phyloP scores from a whole-genome alignment of 1,284 basidiomycete species.

The Porodaedalea pini region DNA sequence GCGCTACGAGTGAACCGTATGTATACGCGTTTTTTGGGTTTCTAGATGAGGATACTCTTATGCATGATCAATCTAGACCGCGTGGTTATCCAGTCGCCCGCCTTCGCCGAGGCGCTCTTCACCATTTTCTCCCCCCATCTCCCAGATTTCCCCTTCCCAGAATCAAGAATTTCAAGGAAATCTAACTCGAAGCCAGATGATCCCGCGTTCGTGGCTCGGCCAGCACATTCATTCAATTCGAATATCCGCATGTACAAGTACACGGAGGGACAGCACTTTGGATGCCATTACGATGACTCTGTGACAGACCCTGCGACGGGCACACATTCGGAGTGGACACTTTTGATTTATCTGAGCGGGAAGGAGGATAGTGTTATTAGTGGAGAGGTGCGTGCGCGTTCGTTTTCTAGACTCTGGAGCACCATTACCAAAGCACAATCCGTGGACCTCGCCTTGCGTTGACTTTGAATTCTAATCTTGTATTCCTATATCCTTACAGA shows the following conservation, averaged over 20 bases:
- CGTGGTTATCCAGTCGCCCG: conserved; percentile 54
- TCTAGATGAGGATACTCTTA: not conserved
- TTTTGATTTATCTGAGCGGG: conserved; percentile 75
- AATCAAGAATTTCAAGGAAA: conserved; percentile 34
- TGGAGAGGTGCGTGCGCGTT: conserved; percentile 56
- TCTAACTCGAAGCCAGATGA: not conserved
- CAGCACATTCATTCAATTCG: conserved; percentile 58
- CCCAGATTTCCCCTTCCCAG: conserved; percentile 52
- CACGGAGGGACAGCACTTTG: conserved; percentile 60
- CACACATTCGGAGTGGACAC: conserved; percentile 72
- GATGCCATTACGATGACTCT: conserved; percentile 74
- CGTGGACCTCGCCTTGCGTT: too few relatives aligned
- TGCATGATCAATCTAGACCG: conserved; percentile 44
- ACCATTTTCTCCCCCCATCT: conserved; percentile 55
- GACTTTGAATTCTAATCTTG: not conserved
- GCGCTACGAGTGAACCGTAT: conserved; percentile 72
- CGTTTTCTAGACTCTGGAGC: too few relatives aligned
- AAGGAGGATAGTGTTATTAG: conserved; percentile 69
- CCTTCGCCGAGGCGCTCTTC: conserved; percentile 59
- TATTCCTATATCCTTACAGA: conserved; percentile 36
- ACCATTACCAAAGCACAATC: too few relatives aligned
- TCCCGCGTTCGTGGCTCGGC: conserved; percentile 32
- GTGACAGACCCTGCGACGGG: conserved; percentile 55
- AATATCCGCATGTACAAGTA: conserved; percentile 74
- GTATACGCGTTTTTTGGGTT: conserved; percentile 24